Evolutionary conservation across 306 rosid species (phyloP), one percentile per base, ranked within the genome.

Genomic region (Lathyrus oleraceus): DNA sequence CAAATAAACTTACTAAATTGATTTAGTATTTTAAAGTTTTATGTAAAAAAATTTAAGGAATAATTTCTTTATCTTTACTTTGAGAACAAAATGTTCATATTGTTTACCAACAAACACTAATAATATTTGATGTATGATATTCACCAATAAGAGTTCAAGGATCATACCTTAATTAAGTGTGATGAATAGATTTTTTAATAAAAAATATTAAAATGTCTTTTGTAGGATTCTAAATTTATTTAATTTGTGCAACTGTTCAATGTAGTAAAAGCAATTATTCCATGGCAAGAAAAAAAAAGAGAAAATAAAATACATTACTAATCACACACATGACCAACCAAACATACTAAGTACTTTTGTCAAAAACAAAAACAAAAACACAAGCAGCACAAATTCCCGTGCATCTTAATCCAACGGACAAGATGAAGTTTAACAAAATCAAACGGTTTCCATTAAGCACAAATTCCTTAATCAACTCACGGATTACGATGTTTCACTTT

Each of bases 401-500:
- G 81, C 72, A 65, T 4, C 12, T 5, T 9, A 5, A 6, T 36
- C 65, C 2, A 73, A 85, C 74, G 86, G 51, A 5, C 0, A 5
- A 65, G 76, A 78, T 76, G 5, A 4, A 35, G 0, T 13, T 58
- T 10, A 10, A 49, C 0, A 1, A 5, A 13, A 75, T 20, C 67
- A 0, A 3, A 82, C 86, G 86, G 87, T 43, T 4, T 14, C 13
- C 6, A 67, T 53, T 8, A 0, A 38, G 25, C 15, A 36, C 16
- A 38, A 27, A 39, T 49, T 71, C 71, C 47, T 63, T 17, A 15
- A 45, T 35, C 27, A 12, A 39, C 16, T 81, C 89, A 81, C 93
- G 60, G 84, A 83, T 81, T 71, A 77, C 84, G 81, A 84, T 83
- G 96, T 81, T 61, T 85, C 72, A 72, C 91, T 87, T 88, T 91